These are phyloP conservation scores for Stagonosporopsis tanaceti DNA, from an alignment of 2,329 filamentous ascomycete species.

Conservation along the genomic window DNA sequence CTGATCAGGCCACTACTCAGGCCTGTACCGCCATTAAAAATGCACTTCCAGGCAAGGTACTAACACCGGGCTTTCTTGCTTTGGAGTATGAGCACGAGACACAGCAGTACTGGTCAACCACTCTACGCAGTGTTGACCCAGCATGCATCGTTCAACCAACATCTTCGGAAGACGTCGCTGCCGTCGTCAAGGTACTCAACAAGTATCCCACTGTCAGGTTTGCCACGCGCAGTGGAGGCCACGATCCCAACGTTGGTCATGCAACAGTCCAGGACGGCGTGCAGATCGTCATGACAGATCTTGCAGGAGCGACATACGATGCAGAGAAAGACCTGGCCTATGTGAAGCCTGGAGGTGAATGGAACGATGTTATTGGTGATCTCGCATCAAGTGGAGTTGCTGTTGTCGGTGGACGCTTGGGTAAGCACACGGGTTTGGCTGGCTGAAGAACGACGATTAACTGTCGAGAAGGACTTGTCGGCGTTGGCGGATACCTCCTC, in stretches of 20 bases:
- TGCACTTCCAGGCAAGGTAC: conserved; percentile 30
- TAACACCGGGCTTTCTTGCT: conserved; percentile 27
- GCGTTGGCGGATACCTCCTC: conserved; percentile 32
- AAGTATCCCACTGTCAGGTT: conserved; percentile 34
- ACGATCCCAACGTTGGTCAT: conserved; percentile 50
- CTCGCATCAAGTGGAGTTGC: conserved; percentile 48
- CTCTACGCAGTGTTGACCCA: conserved; percentile 29
- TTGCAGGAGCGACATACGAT: conserved; percentile 49
- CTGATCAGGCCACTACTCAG: conserved; percentile 26
- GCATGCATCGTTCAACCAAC: conserved; percentile 38
- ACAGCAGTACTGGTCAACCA: conserved; percentile 33
- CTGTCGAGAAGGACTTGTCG: conserved; percentile 25
- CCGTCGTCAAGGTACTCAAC: conserved; percentile 34
- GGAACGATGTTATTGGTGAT: conserved; percentile 50
- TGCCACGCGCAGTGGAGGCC: conserved; percentile 44
- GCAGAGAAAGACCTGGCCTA: conserved; percentile 45
- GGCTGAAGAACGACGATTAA: not conserved
- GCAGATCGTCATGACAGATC: conserved; percentile 47
- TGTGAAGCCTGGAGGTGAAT: conserved; percentile 52
- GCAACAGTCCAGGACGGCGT: conserved; percentile 49
- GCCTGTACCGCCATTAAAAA: conserved; percentile 30
- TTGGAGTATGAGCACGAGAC: conserved; percentile 30
- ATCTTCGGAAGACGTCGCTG: conserved; percentile 34
- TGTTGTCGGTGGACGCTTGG: conserved; percentile 39
- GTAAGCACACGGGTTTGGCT: not conserved